Evolutionary conservation across 202 grass and related monocot species (phyloP).

Genomic region (Saccharum hybrid): DNA sequence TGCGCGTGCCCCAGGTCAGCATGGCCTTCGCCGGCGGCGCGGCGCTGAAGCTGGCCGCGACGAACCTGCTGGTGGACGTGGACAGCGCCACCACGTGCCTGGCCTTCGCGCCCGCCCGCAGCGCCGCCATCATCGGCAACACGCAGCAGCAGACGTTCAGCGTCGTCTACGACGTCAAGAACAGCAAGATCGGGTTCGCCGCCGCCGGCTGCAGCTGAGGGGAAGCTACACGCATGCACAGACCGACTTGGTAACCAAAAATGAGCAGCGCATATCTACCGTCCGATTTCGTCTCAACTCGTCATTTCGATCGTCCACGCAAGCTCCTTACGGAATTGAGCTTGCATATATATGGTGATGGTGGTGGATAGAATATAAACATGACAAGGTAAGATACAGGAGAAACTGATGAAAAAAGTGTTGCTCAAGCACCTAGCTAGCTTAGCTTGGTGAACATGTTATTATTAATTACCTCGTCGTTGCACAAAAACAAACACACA

Average conservation of each 20-base stretch:
- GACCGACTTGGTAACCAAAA: not conserved
- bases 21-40: constrained; percentile 74
- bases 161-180: constrained; percentile 77
- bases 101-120: constrained; percentile 58
- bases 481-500: not conserved
- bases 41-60: constrained; percentile 45
- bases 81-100: constrained; percentile 72
- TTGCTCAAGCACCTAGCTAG: constrained; percentile 5
- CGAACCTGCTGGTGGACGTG: constrained; percentile 70
- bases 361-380: not conserved
- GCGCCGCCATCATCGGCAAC: constrained; percentile 81
- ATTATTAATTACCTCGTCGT: constrained; percentile 34
- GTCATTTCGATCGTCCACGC: not conserved
- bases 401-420: constrained; percentile 1
- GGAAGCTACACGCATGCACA: not conserved
- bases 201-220: constrained; percentile 65
- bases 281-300: constrained; percentile 13
- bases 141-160: constrained; percentile 86
- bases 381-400: constrained; percentile 11
- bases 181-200: constrained; percentile 68
- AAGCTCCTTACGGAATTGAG: not conserved
- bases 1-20: constrained; percentile 55
- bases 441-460: constrained; percentile 10
- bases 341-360: too few relatives aligned
- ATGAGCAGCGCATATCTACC: constrained; percentile 31